Percentiles rank a stretch among this genome's conserved stretches.
phyloP scores from a whole-genome alignment of 768 basidiomycete genomes.

The Pleurotus eryngii region DNA sequence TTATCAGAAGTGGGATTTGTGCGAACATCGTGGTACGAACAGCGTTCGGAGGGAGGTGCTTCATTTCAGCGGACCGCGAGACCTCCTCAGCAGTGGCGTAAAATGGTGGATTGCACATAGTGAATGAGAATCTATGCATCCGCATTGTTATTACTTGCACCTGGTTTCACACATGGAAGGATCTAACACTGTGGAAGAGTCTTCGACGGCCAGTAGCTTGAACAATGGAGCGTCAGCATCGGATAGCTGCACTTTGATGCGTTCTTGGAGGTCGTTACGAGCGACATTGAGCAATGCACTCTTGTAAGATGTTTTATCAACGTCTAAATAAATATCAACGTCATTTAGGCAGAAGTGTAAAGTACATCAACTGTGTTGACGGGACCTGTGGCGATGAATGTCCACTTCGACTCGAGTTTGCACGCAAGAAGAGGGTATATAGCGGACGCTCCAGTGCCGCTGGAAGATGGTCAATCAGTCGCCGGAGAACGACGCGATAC shows the following conservation, averaged over 20 bases:
- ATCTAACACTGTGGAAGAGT: not conserved
- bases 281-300: conserved; percentile 57
- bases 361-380: no score
- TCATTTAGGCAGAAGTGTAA: no score
- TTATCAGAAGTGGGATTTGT: not conserved
- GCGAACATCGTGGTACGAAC: conserved; percentile 39
- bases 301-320: conserved; percentile 60
- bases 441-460: conserved; percentile 88
- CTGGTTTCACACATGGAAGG: no score
- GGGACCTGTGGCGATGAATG: conserved; percentile 67
- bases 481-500: not conserved
- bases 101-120: conserved; percentile 98
- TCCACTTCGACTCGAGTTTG: conserved; percentile 48
- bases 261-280: conserved; percentile 48
- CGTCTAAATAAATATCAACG: conserved; percentile 41
- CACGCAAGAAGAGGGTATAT: conserved; percentile 85
- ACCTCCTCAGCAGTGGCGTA: conserved; percentile 78
- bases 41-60: conserved; percentile 65
- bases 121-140: conserved; percentile 58
- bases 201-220: conserved; percentile 28
- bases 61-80: conserved; percentile 49
- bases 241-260: conserved; percentile 46
- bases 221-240: conserved; percentile 42
- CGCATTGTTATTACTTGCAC: not conserved
- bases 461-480: conserved; percentile 21